Conservation (phyloP, 805 yeast species). For the Candida montana region DNA sequence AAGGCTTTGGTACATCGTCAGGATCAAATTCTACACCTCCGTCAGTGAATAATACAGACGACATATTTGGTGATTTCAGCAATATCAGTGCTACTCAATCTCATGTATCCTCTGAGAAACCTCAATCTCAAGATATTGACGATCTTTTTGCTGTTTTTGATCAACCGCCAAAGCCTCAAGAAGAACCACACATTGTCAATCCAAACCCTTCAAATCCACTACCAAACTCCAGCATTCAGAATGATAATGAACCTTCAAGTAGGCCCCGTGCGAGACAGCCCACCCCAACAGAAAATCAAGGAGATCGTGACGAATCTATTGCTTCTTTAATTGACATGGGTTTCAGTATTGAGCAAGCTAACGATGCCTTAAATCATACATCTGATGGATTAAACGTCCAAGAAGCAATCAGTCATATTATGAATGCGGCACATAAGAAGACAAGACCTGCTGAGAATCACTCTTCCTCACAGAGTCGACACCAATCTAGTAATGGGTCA, state of each 20-base stretch:
- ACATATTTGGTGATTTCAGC: neutral
- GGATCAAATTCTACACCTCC: constrained; percentile 1
- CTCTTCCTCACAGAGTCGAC: constrained; percentile 8
- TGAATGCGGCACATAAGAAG: constrained; percentile 51
- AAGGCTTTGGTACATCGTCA: constrained; percentile 15
- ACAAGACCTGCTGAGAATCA: constrained; percentile 27
- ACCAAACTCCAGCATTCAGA: neutral
- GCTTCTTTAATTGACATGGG: constrained; percentile 82
- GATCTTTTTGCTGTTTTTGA: constrained; percentile 30
- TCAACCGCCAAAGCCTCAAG: constrained; percentile 13
- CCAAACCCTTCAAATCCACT: constrained; percentile 7
- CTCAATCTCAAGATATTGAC: constrained; percentile 20
- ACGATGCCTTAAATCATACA: constrained; percentile 50
- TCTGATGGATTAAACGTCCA: constrained; percentile 51
- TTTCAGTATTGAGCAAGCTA: constrained; percentile 56
- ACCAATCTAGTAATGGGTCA: neutral
- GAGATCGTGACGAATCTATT: constrained; percentile 41
- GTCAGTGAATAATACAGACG: neutral
- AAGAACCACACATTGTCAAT: neutral
- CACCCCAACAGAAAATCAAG: constrained; percentile 9
- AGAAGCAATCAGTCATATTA: constrained; percentile 59
- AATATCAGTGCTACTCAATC: neutral
- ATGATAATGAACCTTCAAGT: neutral
- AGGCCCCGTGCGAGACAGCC: constrained; percentile 5
- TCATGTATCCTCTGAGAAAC: neutral